Base-by-base conservation (phyloP, 176 grass and related monocot genomes). In the Stipa capillata region DNA sequence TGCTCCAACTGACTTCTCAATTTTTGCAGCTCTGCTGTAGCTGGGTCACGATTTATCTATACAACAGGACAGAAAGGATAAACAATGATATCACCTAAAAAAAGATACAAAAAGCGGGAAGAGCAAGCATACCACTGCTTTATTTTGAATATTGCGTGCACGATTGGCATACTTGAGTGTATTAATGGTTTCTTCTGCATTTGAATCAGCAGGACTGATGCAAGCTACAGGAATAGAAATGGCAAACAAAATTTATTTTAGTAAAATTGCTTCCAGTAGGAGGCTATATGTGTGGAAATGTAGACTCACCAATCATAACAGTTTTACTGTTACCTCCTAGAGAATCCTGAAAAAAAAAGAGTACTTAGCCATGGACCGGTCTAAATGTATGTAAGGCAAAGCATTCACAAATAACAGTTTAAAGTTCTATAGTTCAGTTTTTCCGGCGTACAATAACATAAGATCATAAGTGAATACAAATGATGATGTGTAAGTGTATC, bases 151-250 rank as follows among this genome's bases (percentile, higher is more conserved):
- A 55, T 92, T 97, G 11, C 93, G 82, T 40, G 93, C 90, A 74
- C 90, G 93, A 78, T 97, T 92, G 2, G 93, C 90, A 86, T 97
- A 97, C 85, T 97, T 92, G 15, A 97, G 87, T 69, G 89, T 93
- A 37, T 97, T 97, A 74, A 97, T 92, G 23, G 90, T 97, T 77
- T 97, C 93, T 79, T 97, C 93, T 16, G 89, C 90, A 86, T 92
- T 97, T 51, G 79, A 75, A 85, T 97, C 87, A 69, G 93, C 93
- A 72, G 93, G 93, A 72, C 93, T 97, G 74, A 97, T 93, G 50
- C 93, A 96, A 73, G 93, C 92, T 94, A 78, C 62, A 80, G 4
- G 40, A 25, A 63, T 52, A 48, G 37, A 57, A 60, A 54, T 17
- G 45, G 20, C 10, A 76, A 85, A 76, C 4, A 34, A 76, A 72